Evolutionary conservation across 148 eudicot genomes (phyloP).

Genomic region (Spergularia marina): DNA sequence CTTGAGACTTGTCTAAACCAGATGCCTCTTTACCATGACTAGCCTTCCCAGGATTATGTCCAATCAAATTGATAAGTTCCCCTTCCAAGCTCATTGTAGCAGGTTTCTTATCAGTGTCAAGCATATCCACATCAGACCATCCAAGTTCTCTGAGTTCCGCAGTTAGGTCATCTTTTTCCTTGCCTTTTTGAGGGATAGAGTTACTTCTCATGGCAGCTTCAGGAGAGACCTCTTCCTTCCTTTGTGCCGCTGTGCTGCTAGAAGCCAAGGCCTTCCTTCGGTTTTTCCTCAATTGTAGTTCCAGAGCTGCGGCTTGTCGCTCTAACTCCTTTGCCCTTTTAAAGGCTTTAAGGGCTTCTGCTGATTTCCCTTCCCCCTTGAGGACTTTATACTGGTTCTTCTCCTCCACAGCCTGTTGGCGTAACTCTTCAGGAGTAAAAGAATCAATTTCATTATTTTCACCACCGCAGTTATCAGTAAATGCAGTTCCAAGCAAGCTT

Average conservation of each 20-base stretch:
- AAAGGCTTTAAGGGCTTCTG: slow-evolving; percentile 84
- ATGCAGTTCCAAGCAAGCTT: slow-evolving; percentile 33
- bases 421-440: slow-evolving; percentile 74
- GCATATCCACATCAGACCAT: slow-evolving; percentile 86
- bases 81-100: slow-evolving; percentile 66
- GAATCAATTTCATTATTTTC: slow-evolving; percentile 31
- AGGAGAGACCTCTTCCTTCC: slow-evolving; percentile 31
- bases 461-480: slow-evolving; percentile 34
- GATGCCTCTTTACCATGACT: slow-evolving; percentile 31
- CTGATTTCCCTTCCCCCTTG: slow-evolving; percentile 78
- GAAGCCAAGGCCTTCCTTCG: slow-evolving; percentile 62
- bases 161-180: slow-evolving; percentile 71
- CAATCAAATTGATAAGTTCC: slow-evolving; percentile 66
- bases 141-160: slow-evolving; percentile 79
- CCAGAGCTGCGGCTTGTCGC: slow-evolving; percentile 81
- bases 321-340: slow-evolving; percentile 86
- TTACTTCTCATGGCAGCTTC: slow-evolving; percentile 30
- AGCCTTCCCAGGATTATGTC: slow-evolving; percentile 45
- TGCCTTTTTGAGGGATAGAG: slow-evolving; percentile 33
- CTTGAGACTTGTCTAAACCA: slow-evolving; percentile 61
- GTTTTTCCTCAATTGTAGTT: slow-evolving; percentile 61
- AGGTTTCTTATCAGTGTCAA: slow-evolving; percentile 55
- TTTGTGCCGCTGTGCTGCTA: slow-evolving; percentile 29
- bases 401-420: slow-evolving; percentile 78
- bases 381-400: slow-evolving; percentile 63